A percentile compares a stretch with the other conserved stretches of the same genome.
Conservation (phyloP, 2,329 filamentous ascomycete genomes). For the Aspergillus versicolor region DNA sequence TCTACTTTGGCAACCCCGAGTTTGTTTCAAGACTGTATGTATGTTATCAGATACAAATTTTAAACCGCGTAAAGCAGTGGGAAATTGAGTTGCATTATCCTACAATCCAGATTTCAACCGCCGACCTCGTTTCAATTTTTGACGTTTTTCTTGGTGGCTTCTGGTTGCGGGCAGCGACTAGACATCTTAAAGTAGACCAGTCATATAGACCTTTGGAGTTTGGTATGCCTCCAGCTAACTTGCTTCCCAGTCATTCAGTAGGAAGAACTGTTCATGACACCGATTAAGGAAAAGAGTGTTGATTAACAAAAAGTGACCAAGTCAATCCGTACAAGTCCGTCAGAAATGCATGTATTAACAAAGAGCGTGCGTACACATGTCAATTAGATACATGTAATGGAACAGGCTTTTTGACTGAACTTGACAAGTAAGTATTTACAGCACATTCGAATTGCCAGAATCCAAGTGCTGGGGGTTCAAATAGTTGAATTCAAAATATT, state of each 20-base stretch:
- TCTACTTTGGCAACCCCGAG: neutral
- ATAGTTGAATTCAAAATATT: neutral
- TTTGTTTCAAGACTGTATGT: slow-evolving; percentile 15
- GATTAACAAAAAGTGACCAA: neutral
- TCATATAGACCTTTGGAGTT: neutral
- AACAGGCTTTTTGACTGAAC: neutral
- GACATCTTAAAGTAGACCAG: too few relatives aligned
- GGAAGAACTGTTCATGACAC: too few relatives aligned
- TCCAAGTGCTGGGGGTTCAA: neutral
- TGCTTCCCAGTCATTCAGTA: too few relatives aligned
- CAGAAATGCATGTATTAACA: neutral
- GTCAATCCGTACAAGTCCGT: neutral
- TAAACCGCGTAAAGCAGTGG: neutral
- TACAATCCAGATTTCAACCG: neutral
- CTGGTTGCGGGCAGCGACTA: too few relatives aligned
- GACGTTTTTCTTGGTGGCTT: too few relatives aligned
- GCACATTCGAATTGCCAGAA: neutral
- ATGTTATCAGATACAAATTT: slow-evolving; percentile 4
- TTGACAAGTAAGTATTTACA: neutral
- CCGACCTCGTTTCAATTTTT: neutral
- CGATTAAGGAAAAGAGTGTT: neutral
- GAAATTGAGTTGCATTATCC: neutral
- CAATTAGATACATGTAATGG: neutral
- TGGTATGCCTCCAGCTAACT: neutral
- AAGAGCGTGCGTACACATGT: neutral